phyloP scores from a whole-genome alignment of 1,284 basidiomycete genomes.

The Ceratobasidium sp. region DNA sequence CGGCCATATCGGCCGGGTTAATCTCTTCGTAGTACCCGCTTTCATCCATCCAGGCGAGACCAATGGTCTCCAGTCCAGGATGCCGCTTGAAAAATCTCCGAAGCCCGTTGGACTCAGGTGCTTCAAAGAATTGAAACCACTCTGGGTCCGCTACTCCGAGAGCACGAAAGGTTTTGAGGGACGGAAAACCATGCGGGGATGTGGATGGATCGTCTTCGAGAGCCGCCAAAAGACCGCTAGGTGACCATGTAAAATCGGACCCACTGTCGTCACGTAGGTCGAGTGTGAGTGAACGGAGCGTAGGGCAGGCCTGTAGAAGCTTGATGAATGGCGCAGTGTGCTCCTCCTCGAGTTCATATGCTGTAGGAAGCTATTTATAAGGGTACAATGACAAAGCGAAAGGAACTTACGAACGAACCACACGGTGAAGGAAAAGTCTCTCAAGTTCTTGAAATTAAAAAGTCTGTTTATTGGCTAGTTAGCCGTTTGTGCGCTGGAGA shows the following conservation, averaged over 20 bases:
- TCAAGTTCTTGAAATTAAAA: slow-evolving; percentile 2
- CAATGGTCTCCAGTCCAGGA: neutral
- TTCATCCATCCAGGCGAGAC: neutral
- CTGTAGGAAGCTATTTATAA: neutral
- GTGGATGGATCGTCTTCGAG: neutral
- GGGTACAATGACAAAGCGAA: neutral
- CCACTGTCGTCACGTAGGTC: neutral
- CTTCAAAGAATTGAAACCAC: neutral
- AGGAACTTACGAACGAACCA: neutral
- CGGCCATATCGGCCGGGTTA: neutral
- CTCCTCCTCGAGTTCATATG: neutral
- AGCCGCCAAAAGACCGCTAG: too few relatives aligned
- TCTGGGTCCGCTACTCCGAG: neutral
- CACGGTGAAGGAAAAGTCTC: neutral
- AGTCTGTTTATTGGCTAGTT: neutral
- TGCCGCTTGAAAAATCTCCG: neutral
- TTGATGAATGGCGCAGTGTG: neutral
- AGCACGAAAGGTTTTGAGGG: slow-evolving; percentile 16
- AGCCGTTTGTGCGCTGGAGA: neutral
- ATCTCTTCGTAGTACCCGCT: neutral
- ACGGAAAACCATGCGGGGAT: too few relatives aligned
- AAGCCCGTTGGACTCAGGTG: neutral
- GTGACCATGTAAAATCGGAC: neutral
- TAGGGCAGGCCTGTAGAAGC: neutral
- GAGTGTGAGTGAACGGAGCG: neutral